Evolutionary conservation across 495 filamentous ascomycete genomes (phyloP).

Genomic region (Cercophora newfieldiana): DNA sequence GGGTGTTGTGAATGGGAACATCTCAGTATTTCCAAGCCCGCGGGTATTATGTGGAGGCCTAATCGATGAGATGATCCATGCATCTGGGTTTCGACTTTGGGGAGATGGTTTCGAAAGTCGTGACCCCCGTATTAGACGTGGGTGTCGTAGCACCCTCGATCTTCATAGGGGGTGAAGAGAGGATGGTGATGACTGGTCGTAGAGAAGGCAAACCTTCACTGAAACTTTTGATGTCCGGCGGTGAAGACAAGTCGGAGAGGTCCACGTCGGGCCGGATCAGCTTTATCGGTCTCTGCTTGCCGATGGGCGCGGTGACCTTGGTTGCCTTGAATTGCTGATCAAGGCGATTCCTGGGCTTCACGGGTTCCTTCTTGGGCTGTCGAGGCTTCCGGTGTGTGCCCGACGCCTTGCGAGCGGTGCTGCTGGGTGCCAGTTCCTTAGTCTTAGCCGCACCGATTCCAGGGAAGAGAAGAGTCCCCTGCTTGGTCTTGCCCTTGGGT

Average conservation of each 20-base stretch:
- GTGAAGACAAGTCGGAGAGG: constrained; percentile 28
- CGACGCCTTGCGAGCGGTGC: constrained; percentile 25
- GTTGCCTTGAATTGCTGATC: constrained; percentile 45
- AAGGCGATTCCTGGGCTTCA: constrained; percentile 40
- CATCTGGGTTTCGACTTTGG: constrained; percentile 43
- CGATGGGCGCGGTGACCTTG: constrained; percentile 28
- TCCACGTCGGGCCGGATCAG: constrained; percentile 18
- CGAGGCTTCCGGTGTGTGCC: constrained; percentile 35
- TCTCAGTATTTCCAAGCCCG: too few species aligned
- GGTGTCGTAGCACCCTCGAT: constrained; percentile 4
- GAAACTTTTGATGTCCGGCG: constrained; percentile 20
- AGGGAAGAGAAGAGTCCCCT: constrained; percentile 40
- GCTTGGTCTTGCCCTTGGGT: constrained; percentile 34
- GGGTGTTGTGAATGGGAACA: background rate
- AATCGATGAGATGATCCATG: constrained; percentile 47
- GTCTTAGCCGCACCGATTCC: constrained; percentile 15
- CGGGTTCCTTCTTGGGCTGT: constrained; percentile 39
- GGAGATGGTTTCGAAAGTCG: constrained; percentile 39
- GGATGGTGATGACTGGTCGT: constrained; percentile 22
- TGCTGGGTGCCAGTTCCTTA: constrained; percentile 16
- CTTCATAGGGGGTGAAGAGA: constrained; percentile 13
- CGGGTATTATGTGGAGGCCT: background rate
- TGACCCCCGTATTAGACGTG: background rate
- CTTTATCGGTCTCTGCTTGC: constrained; percentile 24
- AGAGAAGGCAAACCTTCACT: constrained; percentile 26